phyloP scores from a whole-genome alignment of 176 grass and related monocot species.

The Alopecurus myosuroides region DNA sequence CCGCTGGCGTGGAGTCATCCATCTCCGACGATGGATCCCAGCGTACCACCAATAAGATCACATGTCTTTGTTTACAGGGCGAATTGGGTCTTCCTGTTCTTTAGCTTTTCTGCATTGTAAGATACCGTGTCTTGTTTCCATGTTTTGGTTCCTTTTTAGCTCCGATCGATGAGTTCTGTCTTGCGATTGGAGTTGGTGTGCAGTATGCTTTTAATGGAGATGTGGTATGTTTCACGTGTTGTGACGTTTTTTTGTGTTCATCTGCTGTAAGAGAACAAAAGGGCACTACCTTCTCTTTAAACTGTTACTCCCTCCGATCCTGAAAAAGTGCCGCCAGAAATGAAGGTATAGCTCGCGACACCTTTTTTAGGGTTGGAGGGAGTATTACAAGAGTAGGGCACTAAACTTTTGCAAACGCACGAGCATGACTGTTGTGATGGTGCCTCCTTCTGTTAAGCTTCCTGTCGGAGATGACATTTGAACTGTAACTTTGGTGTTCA shows the following conservation, averaged over 20 bases:
- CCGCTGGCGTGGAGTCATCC: background rate
- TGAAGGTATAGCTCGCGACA: too few species aligned
- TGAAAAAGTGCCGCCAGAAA: too few species aligned
- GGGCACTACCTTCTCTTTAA: background rate
- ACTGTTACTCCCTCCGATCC: too few species aligned
- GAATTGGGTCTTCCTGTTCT: background rate
- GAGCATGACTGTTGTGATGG: too few species aligned
- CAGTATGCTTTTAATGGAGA: background rate
- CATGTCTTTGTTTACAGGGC: background rate
- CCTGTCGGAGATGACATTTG: too few species aligned
- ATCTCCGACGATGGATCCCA: background rate
- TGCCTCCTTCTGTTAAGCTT: too few species aligned
- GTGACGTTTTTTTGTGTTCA: background rate
- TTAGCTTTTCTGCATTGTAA: background rate
- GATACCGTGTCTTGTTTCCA: background rate
- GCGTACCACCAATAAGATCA: slow-evolving; percentile 33
- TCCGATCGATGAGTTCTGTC: background rate
- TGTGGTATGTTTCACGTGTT: background rate
- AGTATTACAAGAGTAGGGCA: too few species aligned
- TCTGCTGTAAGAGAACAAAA: slow-evolving; percentile 5
- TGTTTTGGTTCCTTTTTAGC: background rate
- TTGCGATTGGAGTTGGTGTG: slow-evolving; percentile 13
- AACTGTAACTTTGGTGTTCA: too few species aligned
- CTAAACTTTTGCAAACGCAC: too few species aligned
- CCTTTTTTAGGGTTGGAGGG: too few species aligned